Conservation (phyloP, 2,329 filamentous ascomycete species). For the Gaeumannomyces sp. region DNA sequence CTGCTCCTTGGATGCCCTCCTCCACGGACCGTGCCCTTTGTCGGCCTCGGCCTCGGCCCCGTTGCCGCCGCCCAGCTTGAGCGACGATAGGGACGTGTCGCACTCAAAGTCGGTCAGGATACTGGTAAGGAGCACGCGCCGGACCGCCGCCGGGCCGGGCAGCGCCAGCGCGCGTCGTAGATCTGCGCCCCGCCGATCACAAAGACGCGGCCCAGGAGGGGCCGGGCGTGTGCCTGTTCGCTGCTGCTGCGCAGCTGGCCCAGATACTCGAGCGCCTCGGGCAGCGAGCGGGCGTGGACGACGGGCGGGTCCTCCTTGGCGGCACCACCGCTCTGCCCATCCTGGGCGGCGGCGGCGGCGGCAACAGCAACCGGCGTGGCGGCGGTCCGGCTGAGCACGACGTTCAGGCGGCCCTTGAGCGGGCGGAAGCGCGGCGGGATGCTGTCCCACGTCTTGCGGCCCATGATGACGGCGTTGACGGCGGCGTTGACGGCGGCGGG, state of each 20-base stretch:
- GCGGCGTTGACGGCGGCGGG: slow-evolving; percentile 18
- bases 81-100: slow-evolving; percentile 62
- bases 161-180: slow-evolving; percentile 65
- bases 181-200: slow-evolving; percentile 88
- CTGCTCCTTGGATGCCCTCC: slow-evolving; percentile 40
- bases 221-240: not conserved
- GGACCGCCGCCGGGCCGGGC: slow-evolving; percentile 36
- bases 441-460: slow-evolving; percentile 92
- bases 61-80: slow-evolving; percentile 39
- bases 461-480: slow-evolving; percentile 85
- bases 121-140: slow-evolving; percentile 62
- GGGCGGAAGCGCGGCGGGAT: slow-evolving; percentile 77
- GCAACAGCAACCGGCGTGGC: slow-evolving; percentile 13
- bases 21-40: slow-evolving; percentile 38
- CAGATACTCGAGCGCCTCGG: slow-evolving; percentile 48
- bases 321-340: slow-evolving; percentile 13
- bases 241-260: slow-evolving; percentile 24
- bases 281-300: slow-evolving; percentile 53
- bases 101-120: slow-evolving; percentile 66
- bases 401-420: slow-evolving; percentile 71
- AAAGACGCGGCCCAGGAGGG: slow-evolving; percentile 55
- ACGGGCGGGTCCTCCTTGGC: slow-evolving; percentile 36
- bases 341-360: slow-evolving; percentile 11
- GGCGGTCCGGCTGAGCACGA: slow-evolving; percentile 64
- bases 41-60: not conserved